These are phyloP conservation scores for Fusarium ambrosium DNA, from an alignment of 2,329 filamentous ascomycete species.

Conservation along the genomic window DNA sequence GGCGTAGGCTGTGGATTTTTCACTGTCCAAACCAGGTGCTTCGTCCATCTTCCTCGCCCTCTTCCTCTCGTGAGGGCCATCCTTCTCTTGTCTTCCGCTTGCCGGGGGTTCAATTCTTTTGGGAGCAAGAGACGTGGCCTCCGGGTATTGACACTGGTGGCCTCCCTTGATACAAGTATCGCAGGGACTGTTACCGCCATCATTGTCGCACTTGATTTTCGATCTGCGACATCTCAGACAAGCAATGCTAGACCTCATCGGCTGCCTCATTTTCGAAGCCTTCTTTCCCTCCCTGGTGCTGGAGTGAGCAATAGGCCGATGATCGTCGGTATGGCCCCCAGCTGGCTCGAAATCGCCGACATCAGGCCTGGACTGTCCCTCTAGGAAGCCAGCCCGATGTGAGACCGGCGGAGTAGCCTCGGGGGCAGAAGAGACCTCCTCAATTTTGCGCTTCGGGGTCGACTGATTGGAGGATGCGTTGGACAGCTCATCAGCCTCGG, in stretches of 20 bases:
- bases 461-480: conserved; percentile 33
- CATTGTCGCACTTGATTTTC: conserved; percentile 90
- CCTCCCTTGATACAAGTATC: conserved; percentile 80
- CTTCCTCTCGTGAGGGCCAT: conserved; percentile 64
- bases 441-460: conserved; percentile 36
- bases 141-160: conserved; percentile 80
- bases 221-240: conserved; percentile 82
- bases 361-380: conserved; percentile 20
- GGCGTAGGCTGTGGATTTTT: conserved; percentile 55
- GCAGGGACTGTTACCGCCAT: conserved; percentile 78
- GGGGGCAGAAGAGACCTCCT: conserved; percentile 25
- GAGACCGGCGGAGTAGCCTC: conserved; percentile 19
- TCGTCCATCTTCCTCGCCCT: conserved; percentile 61
- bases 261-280: conserved; percentile 51
- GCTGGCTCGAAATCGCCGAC: conserved; percentile 16
- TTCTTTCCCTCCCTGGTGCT: conserved; percentile 31
- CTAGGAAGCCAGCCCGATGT: conserved; percentile 14
- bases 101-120: conserved; percentile 59
- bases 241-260: conserved; percentile 84
- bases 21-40: conserved; percentile 54
- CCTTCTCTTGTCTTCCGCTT: conserved; percentile 57
- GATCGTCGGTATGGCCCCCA: conserved; percentile 29
- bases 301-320: neutral
- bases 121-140: conserved; percentile 51
- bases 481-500: conserved; percentile 55